Base-by-base conservation (phyloP, 2,329 filamentous ascomycete species). In the Colletotrichum aenigma region DNA sequence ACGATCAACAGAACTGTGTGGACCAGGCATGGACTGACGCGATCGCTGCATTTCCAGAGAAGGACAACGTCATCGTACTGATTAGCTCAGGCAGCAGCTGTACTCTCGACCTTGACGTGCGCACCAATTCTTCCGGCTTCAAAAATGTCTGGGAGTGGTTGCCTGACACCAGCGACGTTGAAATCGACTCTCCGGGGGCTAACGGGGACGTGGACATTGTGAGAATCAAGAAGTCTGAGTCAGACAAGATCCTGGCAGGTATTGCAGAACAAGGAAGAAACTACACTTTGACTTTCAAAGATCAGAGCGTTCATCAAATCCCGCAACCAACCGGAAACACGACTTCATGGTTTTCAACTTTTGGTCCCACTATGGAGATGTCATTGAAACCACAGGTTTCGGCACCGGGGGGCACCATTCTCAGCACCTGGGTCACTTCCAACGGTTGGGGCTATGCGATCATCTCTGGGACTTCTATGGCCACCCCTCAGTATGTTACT, bases 331-430 rank as follows among this genome's bases (percentile, higher is more conserved):
- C 68, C 7, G 69, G 68, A 10, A 43, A 70, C 28, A 71, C 67
- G 6, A 72, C 64, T 5, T 71, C 62, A 9, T 67, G 55, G 52
- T 75, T 67, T 4, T 71, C 68, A 13, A 66, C 73, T 8, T 71
- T 75, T 26, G 73, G 73, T 7, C 73, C 73, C 9, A 75, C 73
- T 3, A 62, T 75, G 72, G 73, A 75, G 55, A 75, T 75, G 68
- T 75, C 73, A 12, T 21, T 75, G 24, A 71, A 71, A 16, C 61
- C 69, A 9, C 73, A 75, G 24, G 61, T 75, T 4, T 75, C 69
- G 16, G 73, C 68, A 28, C 69, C 73, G 4, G 73, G 73, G 4
- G 73, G 73, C 16, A 72, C 67, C 1, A 75, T 75, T 36, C 73
- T 75, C 10, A 72, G 69, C 21, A 75, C 68, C 4, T 75, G 73